Evolutionary conservation across 192 early-diverging fungal species (phyloP).

Genomic region (Rhizophlyctis rosea): DNA sequence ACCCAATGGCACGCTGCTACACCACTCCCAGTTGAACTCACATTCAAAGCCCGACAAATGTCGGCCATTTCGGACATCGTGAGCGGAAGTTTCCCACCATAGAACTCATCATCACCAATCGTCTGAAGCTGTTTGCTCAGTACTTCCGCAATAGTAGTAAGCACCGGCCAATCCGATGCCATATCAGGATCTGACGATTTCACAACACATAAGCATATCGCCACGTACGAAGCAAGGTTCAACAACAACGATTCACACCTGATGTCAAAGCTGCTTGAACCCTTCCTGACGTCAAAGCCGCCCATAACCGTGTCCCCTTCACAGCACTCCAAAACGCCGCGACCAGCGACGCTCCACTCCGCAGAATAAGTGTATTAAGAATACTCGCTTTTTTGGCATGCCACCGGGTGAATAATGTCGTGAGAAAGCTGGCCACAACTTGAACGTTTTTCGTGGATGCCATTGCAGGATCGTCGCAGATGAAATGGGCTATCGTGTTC

Average conservation of each 20-base stretch:
- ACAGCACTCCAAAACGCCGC: too few species aligned
- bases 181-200: constrained; percentile 33
- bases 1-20: too few species aligned
- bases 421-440: constrained; percentile 46
- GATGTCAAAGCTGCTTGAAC: not conserved
- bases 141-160: constrained; percentile 71
- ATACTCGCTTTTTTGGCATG: constrained; percentile 51
- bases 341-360: too few species aligned
- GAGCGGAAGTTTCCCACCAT: constrained; percentile 44
- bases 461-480: not conserved
- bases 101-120: constrained; percentile 85
- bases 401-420: constrained; percentile 57
- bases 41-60: constrained; percentile 51
- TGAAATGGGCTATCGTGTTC: constrained; percentile 23
- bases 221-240: not conserved
- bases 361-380: constrained; percentile 48
- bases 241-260: not conserved
- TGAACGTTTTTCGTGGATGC: constrained; percentile 19
- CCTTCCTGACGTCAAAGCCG: not conserved
- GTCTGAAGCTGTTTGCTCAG: constrained; percentile 71
- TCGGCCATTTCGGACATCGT: constrained; percentile 50
- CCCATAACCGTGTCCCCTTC: constrained; percentile 25
- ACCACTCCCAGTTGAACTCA: constrained; percentile 32
- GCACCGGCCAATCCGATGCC: constrained; percentile 52
- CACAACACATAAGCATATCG: constrained; percentile 8